Evolutionary conservation across 2,329 filamentous ascomycete species (phyloP), one percentile per base, ranked within the genome.

Genomic region (Zalaria sp.): DNA sequence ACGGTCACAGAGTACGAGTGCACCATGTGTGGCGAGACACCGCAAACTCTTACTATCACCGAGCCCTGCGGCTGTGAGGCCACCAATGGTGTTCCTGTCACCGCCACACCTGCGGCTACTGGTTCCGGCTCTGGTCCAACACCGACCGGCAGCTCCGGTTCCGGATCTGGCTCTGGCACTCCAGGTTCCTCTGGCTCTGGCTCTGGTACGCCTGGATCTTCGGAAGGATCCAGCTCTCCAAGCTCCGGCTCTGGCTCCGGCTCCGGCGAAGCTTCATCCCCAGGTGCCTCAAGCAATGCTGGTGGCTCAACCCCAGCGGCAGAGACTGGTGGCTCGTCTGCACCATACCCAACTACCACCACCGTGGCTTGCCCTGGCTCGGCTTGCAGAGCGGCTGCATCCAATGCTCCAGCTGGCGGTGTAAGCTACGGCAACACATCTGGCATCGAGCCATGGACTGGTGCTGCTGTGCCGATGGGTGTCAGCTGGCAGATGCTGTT

Each of bases 61-160:
- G 51, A 57, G 47, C 58, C 57, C 36, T 61, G 58, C 49, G 54
- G 51, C 26, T 59, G 55, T 45, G 49, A 53, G 32, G 50, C 55
- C 7, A 52, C 51, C 37, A 46, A 51, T 35, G 53, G 54, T 35
- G 41, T 49, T 35, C 36, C 43, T 38, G 38, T 43, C 25, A 37
- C 40, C 36, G 43, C 47, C n/a, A 46, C 45, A n/a, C 43, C 51
- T 34, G 46, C 51, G 27, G 40, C 34, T 34, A n/a, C 25, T 11
- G 10, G 10, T 18, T 37, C 43, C 10, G 44, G 49, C 29, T 41
- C 46, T 27, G 51, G 39, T 8, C 25, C 35, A n/a, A 36, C 42
- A 28, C 40, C 25, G 26, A 37, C 34, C 25, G 39, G 39, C 5
- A 34, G 28, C 4, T 25, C 39, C 28, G n/a, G 5, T 18, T 27